Conservation (phyloP, 73 alveolate species). For the Stentor roeselii region DNA sequence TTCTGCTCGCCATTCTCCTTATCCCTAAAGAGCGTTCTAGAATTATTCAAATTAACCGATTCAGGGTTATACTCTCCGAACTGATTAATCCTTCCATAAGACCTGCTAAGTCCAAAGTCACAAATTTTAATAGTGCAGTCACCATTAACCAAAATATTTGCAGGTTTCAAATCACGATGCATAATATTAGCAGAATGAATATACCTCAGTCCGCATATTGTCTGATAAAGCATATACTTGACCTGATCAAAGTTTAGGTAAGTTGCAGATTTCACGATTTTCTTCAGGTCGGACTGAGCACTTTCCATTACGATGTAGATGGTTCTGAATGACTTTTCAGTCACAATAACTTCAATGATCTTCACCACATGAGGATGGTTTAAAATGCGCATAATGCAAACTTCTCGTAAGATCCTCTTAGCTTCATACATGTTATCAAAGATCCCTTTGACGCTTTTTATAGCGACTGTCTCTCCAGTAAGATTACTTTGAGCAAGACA, state of each 20-base stretch:
- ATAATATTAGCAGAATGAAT: slow-evolving; percentile 85
- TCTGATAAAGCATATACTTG: slow-evolving; percentile 71
- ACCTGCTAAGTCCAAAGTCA: slow-evolving; percentile 93
- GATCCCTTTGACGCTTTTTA: slow-evolving; percentile 29
- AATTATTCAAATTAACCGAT: not conserved
- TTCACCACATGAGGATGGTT: slow-evolving; percentile 65
- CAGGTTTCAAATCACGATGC: slow-evolving; percentile 95
- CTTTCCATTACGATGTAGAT: slow-evolving; percentile 72
- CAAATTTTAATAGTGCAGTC: slow-evolving; percentile 85
- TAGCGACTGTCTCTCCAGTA: slow-evolving; percentile 76
- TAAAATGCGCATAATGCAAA: slow-evolving; percentile 62
- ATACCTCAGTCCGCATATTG: slow-evolving; percentile 76
- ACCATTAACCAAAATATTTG: slow-evolving; percentile 86
- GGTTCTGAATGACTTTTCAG: slow-evolving; percentile 46
- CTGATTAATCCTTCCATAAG: not conserved
- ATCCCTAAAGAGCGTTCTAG: not conserved
- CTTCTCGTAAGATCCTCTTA: slow-evolving; percentile 79
- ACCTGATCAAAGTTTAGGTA: slow-evolving; percentile 64
- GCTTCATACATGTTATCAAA: slow-evolving; percentile 71
- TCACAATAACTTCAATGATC: slow-evolving; percentile 37
- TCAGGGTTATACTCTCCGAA: not conserved
- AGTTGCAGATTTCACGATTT: slow-evolving; percentile 70
- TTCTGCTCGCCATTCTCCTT: not conserved
- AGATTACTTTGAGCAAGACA: slow-evolving; percentile 80
- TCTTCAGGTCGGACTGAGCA: slow-evolving; percentile 73